These are phyloP conservation scores for Cicer cuneatum DNA, from an alignment of 306 rosid genomes.

Conservation along the genomic window DNA sequence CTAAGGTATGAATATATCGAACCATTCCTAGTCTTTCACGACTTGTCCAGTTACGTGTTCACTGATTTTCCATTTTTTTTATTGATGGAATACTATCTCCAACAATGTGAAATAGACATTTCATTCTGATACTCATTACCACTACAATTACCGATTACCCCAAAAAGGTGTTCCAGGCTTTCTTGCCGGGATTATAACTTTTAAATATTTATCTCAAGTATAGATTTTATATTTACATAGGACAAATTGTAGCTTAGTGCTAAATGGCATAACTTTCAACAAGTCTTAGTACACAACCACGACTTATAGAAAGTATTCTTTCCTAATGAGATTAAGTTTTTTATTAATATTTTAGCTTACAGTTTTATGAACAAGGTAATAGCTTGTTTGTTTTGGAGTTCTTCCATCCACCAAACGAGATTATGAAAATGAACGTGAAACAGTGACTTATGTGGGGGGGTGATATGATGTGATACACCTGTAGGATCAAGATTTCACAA, in stretches of 20 bases:
- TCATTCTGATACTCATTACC: background rate
- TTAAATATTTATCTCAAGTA: background rate
- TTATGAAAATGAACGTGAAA: no score
- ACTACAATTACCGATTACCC: background rate
- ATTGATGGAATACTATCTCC: constrained; percentile 3
- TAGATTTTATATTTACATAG: background rate
- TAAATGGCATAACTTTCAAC: background rate
- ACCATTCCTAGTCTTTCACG: constrained; percentile 24
- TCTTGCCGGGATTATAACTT: background rate
- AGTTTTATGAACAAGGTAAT: no score
- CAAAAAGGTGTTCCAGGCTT: background rate
- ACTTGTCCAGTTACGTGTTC: constrained; percentile 36
- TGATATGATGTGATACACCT: no score
- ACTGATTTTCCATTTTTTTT: constrained; percentile 11
- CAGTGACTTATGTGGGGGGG: no score
- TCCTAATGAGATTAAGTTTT: no score
- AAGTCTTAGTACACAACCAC: background rate
- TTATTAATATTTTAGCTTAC: no score
- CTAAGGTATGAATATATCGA: constrained; percentile 62
- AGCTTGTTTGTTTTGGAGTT: no score
- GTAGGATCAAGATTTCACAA: no score
- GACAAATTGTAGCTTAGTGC: background rate
- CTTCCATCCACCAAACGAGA: no score
- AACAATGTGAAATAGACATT: constrained; percentile 9
- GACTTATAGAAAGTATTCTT: background rate